Base-by-base conservation (phyloP, 23 red algal genomes). In the Gracilariopsis chorda region DNA sequence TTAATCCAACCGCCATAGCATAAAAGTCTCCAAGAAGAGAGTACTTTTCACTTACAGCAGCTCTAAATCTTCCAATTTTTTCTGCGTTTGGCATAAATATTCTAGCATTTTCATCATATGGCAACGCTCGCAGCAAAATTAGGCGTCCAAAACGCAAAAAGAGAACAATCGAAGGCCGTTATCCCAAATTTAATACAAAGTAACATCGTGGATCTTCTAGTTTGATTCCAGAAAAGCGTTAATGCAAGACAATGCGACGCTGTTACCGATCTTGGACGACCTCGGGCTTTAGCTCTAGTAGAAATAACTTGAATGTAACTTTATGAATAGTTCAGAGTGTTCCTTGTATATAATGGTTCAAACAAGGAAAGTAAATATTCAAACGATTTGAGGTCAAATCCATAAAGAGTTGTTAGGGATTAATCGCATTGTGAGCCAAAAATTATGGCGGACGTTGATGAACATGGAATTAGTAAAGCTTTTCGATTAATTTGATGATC, bases 361-460 rank as follows among this genome's bases (percentile, higher is more conserved):
- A 80, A 80, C 16, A 80, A 47, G 21, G 23, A 32, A 21, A 57
- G 49, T 55, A 80, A 80, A 41, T 41, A 57, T 55, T 57, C 21
- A 80, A 51, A 80, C 8, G 44, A 20, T n/a, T 12, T 12, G 49
- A 1, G 76, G 24, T 80, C 45, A 11, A 29, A 51, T 0, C 45
- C 62, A 41, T 28, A 55, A 51, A 20, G 25, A 53, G 45, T 80
- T 40, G 55, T 80, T 20, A 55, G 23, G 21, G 0, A 80, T 0
- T 80, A 41, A 28, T 80, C 76, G 44, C 76, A 80, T 30, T 11
- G 12, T 55, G 51, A 80, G 34, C 49, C 49, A 37, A 57, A 55
- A 27, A 80, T 7, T 7, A 34, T 37, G 37, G 37, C 76, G 55
- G 1, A 80, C 23, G 76, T 0, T 23, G 76, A 20, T 0, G 23